Evolutionary conservation across 305 asterid genomes (phyloP), one percentile per base, ranked within the genome.

Genomic region (Galium porrigens): DNA sequence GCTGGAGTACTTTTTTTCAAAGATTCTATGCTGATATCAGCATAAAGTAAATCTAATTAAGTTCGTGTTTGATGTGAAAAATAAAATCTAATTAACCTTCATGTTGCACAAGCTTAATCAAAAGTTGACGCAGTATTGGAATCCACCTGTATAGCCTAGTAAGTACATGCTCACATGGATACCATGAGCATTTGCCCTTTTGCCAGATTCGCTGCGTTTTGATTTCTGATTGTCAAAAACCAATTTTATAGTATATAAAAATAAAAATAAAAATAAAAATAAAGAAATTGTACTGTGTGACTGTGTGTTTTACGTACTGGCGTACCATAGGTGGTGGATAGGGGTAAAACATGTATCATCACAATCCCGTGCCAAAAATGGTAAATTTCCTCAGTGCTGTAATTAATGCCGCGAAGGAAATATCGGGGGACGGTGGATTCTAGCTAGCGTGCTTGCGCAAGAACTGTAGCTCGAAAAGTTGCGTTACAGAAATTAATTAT

Each of bases 111-210:
- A 37, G 65, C 65, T 41, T 6, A 2, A 61, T 33, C 66, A 61
- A 25, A 58, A 60, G 63, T 6, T 9, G 49, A 62, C 32, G 48
- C 39, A 42, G 6, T 29, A 29, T 62, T 44, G 67, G 57, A 63
- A n/a, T 63, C 67, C 57, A 63, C 57, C 57, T 63, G 56, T 44
- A 0, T 46, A 14, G 29, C 14, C 49, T 60, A 36, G 64, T 36
- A 18, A 36, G 64, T 60, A 58, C 48, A 48, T 15, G 11, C 27
- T 63, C 67, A 63, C 67, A 63, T 63, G 67, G 57, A 63, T 44
- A 36, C 57, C 57, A 63, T 62, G 55, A 41, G 12, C 55, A 41
- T 12, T 18, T 60, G 11, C 32, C 51, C 1, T 36, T 5, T 6
- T 27, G n/a, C 36, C 42, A 41, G 29, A 44, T 34, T 27, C 56